Base-by-base conservation (phyloP, 179 eudicot species). In the Silene coronaria region DNA sequence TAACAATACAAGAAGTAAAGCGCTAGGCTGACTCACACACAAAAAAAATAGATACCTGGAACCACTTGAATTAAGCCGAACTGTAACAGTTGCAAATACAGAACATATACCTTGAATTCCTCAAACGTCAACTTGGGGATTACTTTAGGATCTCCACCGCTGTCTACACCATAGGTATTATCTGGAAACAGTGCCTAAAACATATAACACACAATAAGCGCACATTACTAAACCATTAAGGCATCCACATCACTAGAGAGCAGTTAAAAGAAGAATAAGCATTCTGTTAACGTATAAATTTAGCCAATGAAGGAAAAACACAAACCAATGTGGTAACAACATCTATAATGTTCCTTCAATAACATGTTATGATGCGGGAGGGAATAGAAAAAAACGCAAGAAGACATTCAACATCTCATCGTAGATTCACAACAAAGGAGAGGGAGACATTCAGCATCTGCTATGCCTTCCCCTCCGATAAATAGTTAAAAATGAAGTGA, bases 61-160 rank as follows among this genome's bases (percentile, higher is more conserved):
- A 45, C 19, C 32, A 1, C 5, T 69, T 42, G 59, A 69, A 9
- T 70, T 63, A 69, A 34, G 48, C 1, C 16, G 64, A 70, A 71
- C 21, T 42, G 21, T 24, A 71, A 48, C 21, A 64, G 61, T 63
- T 72, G 67, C 27, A 81, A 51, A 27, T 53, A 53, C 17, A 3
- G 58, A 53, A n/a, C 3, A 22, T 53, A 48, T 16, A 95, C 98
- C 98, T 90, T 92, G 86, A 95, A 95, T 81, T 95, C 87, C 76
- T 92, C 93, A 85, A 83, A 95, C 55, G 96, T 90, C 19, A 95
- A 93, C 66, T 86, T 89, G n/a, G 98, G 98, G 79, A 95, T 95
- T 63, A 83, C 96, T 83, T 82, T 83, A 71, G 98, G 98, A 85
- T 95, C 98, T 73, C 98, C 98, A 59, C 98, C 98, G 78, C 98